phyloP scores from a whole-genome alignment of 2,329 filamentous ascomycete species.

The Colletotrichum sp. region DNA sequence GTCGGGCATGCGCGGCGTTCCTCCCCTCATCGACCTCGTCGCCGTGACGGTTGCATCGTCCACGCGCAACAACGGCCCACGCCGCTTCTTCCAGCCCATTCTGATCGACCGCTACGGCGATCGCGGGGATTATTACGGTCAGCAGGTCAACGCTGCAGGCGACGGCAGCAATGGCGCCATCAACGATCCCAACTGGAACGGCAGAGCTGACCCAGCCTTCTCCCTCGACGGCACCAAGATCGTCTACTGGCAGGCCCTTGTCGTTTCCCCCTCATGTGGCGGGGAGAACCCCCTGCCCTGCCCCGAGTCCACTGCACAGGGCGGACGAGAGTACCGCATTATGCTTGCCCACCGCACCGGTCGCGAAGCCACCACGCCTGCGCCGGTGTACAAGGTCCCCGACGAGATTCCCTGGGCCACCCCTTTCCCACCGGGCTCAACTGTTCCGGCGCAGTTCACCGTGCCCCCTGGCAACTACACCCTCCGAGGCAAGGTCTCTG shows the following conservation, averaged over 20 bases:
- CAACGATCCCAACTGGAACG: constrained; percentile 56
- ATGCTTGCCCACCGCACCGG: constrained; percentile 45
- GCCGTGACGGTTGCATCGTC: constrained; percentile 37
- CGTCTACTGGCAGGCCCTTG: constrained; percentile 45
- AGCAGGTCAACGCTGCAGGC: constrained; percentile 43
- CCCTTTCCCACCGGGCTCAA: constrained; percentile 30
- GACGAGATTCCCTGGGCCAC: constrained; percentile 39
- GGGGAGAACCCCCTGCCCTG: constrained; percentile 47
- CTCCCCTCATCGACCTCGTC: constrained; percentile 45
- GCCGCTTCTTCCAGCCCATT: constrained; percentile 51
- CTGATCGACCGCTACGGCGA: constrained; percentile 50
- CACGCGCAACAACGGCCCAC: constrained; percentile 48
- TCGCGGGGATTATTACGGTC: constrained; percentile 48
- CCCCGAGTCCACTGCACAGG: constrained; percentile 40
- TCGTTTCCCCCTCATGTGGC: constrained; percentile 44
- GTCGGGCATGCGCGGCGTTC: constrained; percentile 43
- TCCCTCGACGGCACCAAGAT: constrained; percentile 46
- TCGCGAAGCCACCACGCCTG: constrained; percentile 29
- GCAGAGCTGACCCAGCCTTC: constrained; percentile 46
- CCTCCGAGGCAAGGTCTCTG: constrained; percentile 22
- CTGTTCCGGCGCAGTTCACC: neutral
- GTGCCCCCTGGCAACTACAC: constrained; percentile 23
- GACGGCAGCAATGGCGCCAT: constrained; percentile 40
- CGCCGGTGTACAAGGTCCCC: constrained; percentile 28
- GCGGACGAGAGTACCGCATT: constrained; percentile 41